Evolutionary conservation across 805 yeast genomes (phyloP), one percentile per base, ranked within the genome.

Genomic region (Metschnikowia proteae): DNA sequence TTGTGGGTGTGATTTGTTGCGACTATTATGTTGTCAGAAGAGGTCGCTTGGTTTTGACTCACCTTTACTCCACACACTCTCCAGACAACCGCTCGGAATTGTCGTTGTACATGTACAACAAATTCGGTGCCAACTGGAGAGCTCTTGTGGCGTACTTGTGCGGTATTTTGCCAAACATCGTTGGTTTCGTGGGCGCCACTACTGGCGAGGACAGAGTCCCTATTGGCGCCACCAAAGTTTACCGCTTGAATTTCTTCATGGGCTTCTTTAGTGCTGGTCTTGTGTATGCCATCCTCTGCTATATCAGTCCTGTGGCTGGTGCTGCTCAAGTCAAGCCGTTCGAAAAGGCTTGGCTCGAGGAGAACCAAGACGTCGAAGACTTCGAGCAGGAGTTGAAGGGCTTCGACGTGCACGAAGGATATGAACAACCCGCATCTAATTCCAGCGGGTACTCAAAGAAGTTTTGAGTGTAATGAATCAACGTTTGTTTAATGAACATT

Each of bases 131-230:
- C 65, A 88, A 88, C 63, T 87, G 95, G 94, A 76, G 96, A 64
- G 96, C 92, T 1, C 82, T 80, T 56, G 80, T 75, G 30, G 94
- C 96, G 1, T 89, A 89, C 63, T 64, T 89, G 55, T 75, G 83
- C 56, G 96, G 96, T 47, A 83, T 90, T 50, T 71, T 82, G 32
- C 94, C 96, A 41, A 89, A 88, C 60, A 83, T 89, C 60, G 86
- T 86, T 22, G 97, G 97, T 1, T 89, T 89, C 58, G 92, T 84
- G 5, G 89, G 96, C 54, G 89, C 90, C 7, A 53, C 56, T n/a
- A 82, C 87, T 25, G 87, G 84, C 35, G 78, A 82, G n/a, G 76
- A 73, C 51, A 48, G 42, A 6, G 95, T 88, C 11, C 95, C 96
- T 28, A 69, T 71, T 41, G 96, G 92, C 30, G 96, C 96, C 8